A percentile compares a stretch with the other conserved stretches of the same genome.
phyloP scores from a whole-genome alignment of 2,329 filamentous ascomycete species.

The Verruconis gallopava region DNA sequence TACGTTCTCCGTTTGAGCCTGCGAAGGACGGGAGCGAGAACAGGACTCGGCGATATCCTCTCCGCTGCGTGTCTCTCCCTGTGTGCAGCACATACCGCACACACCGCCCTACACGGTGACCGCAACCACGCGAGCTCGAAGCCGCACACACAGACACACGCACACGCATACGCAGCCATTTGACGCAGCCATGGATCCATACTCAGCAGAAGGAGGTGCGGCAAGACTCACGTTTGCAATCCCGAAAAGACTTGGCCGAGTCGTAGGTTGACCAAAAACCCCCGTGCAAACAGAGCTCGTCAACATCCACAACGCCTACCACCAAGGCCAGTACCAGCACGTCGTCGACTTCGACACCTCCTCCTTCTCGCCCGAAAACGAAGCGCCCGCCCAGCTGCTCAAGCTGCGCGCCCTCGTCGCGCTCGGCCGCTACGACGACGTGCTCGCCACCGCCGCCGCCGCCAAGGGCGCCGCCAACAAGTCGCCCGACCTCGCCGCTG shows the following conservation, averaged over 20 bases:
- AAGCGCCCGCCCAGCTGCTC: slow-evolving; percentile 61
- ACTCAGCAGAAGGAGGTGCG: slow-evolving; percentile 48
- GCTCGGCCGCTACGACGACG: slow-evolving; percentile 62
- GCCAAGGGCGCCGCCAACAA: slow-evolving; percentile 33
- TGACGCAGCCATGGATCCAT: slow-evolving; percentile 55
- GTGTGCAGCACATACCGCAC: too few species aligned
- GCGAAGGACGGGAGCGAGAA: too few species aligned
- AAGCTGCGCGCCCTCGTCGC: slow-evolving; percentile 73
- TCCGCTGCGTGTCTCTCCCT: too few species aligned
- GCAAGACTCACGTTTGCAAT: too few species aligned
- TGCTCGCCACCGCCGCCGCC: slow-evolving; percentile 53
- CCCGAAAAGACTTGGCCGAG: too few species aligned
- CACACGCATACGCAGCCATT: too few species aligned
- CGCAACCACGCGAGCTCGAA: too few species aligned
- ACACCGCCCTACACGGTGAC: too few species aligned
- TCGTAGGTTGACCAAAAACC: too few species aligned
- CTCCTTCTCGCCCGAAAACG: slow-evolving; percentile 66
- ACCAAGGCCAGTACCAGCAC: slow-evolving; percentile 71
- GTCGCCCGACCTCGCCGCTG: slow-evolving; percentile 58
- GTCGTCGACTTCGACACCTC: slow-evolving; percentile 78
- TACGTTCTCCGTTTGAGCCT: too few species aligned
- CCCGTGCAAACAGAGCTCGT: slow-evolving; percentile 47
- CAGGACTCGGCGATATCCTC: too few species aligned
- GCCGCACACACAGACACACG: too few species aligned
- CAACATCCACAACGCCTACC: slow-evolving; percentile 54